Evolutionary conservation across 2,329 filamentous ascomycete genomes (phyloP).

Genomic region (Dothideomycetes sp.): DNA sequence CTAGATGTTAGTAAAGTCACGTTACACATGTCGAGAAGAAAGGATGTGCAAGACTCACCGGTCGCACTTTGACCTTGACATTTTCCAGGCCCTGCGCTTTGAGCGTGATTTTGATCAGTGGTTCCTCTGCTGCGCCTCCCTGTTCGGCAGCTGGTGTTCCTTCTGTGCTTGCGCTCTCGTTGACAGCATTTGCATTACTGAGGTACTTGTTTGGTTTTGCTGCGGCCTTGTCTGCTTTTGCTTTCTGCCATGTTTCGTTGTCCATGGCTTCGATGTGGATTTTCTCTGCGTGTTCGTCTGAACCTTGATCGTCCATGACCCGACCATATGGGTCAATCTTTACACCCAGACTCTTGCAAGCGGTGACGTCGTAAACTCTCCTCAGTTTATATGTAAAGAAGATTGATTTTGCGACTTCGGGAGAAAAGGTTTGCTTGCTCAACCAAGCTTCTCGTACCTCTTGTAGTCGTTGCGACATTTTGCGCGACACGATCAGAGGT

Average conservation of each 20-base stretch:
- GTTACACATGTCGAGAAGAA: too few relatives aligned
- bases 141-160: slow-evolving; percentile 16
- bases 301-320: slow-evolving; percentile 31
- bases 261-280: slow-evolving; percentile 76
- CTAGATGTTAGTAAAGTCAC: too few relatives aligned
- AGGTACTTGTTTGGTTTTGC: slow-evolving; percentile 6
- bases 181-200: slow-evolving; percentile 3
- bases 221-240: slow-evolving; percentile 38
- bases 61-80: slow-evolving; percentile 41
- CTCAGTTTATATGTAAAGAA: slow-evolving; percentile 73
- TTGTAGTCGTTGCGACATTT: slow-evolving; percentile 57
- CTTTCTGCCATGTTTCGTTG: slow-evolving; percentile 48
- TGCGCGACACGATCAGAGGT: slow-evolving; percentile 55
- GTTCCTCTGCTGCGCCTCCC: slow-evolving; percentile 22
- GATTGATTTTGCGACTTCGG: slow-evolving; percentile 44
- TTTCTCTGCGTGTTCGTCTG: slow-evolving; percentile 42
- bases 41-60: slow-evolving; percentile 28
- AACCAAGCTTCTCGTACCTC: slow-evolving; percentile 64
- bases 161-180: slow-evolving; percentile 14
- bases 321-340: slow-evolving; percentile 34
- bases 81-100: slow-evolving; percentile 44
- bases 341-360: slow-evolving; percentile 59
- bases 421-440: slow-evolving; percentile 41
- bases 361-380: slow-evolving; percentile 66
- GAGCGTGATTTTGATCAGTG: slow-evolving; percentile 38